Base-by-base conservation (phyloP, 306 rosid species). In the Cucumis hystrix region DNA sequence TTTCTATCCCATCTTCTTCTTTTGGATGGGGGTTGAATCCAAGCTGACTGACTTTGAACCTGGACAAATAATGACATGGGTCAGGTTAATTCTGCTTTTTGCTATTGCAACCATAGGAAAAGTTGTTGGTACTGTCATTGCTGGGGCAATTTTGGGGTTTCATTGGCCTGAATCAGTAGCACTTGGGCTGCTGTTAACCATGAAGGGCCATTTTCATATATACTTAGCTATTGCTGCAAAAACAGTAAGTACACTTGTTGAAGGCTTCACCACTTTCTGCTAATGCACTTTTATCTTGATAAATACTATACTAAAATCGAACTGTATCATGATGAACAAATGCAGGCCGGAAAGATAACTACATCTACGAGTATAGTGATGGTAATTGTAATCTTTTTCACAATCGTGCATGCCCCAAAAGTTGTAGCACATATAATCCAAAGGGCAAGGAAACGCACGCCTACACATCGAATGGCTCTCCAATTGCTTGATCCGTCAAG, bases 131-230 rank as follows among this genome's bases (percentile, higher is more conserved):
- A 88, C 97, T 6, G 83, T 92, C 37, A 23, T 83, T 78, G 85
- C 79, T 23, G 99, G 97, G 47, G 83, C 75, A 7, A 15, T 92
- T 54, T 83, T 95, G 79, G 97, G 99, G 37, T 90, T 89, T 75
- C 85, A 83, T 61, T 92, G 92, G 99, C 96, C 97, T 5, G 97
- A 92, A 80, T 92, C 97, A 8, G 76, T 95, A 61, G 95, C 93
- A 35, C 88, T 92, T 9, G 97, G 97, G 76, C 80, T 95, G 87
- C 89, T 95, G 55, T 92, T 95, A 56, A 77, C 91, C 25, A 83
- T 85, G 82, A 95, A 95, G 84, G 98, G 98, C 52, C 98, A 95
- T 86, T 92, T 84, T 83, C 97, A 95, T 56, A 86, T 92, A 66
- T 95, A 88, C 87, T 80, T 95, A 78, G 99, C 97, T 69, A 78